Percentiles rank a stretch among this genome's conserved stretches.
phyloP scores from a whole-genome alignment of 1,139 yeast genomes.

The Groenewaldozyma sp. region DNA sequence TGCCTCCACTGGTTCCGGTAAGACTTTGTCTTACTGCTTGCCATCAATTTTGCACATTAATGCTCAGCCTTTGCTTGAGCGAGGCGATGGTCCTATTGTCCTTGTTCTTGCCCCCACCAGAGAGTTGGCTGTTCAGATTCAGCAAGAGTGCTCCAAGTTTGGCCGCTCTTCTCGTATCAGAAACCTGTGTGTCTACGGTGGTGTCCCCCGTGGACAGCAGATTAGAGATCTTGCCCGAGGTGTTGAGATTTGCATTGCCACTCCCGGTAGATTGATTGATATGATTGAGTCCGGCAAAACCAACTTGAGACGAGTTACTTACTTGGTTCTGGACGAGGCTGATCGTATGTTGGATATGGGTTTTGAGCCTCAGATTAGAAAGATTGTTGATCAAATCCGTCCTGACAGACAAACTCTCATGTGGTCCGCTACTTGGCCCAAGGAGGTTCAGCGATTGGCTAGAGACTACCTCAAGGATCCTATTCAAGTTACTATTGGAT shows the following conservation, averaged over 20 bases:
- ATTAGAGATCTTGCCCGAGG: constrained; percentile 93
- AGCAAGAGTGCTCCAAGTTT: constrained; percentile 89
- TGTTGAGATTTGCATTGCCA: constrained; percentile 87
- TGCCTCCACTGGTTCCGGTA: constrained; percentile 98
- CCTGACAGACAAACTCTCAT: constrained; percentile 96
- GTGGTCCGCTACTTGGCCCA: constrained; percentile 99
- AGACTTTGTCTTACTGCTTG: constrained; percentile 90
- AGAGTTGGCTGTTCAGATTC: constrained; percentile 97
- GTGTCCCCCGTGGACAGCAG: constrained; percentile 98
- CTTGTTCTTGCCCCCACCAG: constrained; percentile 96
- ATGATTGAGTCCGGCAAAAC: constrained; percentile 95
- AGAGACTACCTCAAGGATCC: constrained; percentile 86
- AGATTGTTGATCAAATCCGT: constrained; percentile 89
- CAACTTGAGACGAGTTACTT: constrained; percentile 90
- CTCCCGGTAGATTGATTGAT: constrained; percentile 98
- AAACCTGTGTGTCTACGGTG: constrained; percentile 98
- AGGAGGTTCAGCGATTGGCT: constrained; percentile 89
- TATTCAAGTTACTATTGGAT: constrained; percentile 94
- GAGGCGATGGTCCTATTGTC: constrained; percentile 96
- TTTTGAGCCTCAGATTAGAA: constrained; percentile 92
- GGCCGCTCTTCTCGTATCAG: constrained; percentile 87
- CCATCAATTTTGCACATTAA: constrained; percentile 97
- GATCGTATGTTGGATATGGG: constrained; percentile 90
- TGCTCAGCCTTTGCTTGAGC: constrained; percentile 87
- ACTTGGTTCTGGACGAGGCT: constrained; percentile 94